Evolutionary conservation across 2,329 filamentous ascomycete species (phyloP), one percentile per base, ranked within the genome.

Genomic region (Apiospora marii): DNA sequence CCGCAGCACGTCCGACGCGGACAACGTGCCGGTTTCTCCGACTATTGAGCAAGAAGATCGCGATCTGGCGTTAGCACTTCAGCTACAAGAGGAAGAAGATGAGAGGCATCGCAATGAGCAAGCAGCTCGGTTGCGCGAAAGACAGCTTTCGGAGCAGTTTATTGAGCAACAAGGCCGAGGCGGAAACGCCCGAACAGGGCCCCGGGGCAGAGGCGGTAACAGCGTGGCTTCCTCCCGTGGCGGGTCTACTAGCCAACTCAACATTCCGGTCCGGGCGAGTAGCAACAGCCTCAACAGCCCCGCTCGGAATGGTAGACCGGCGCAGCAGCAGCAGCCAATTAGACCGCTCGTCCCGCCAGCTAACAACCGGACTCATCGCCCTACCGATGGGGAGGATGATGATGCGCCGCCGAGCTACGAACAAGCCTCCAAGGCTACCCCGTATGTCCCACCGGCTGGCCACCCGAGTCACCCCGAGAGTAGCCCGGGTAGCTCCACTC

Each of bases 71-170:
- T 87, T 98, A 3, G 95, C 96, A 0, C 86, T 99, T 8, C 96
- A 98, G 79, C 88, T 98, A 0, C 96, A 98, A 80, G 96, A 98
- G 78, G 95, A 98, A 80, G 96, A 98, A 81, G 94, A 98, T 75
- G 92, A 94, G 78, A 89, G 91, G 19, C 90, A 95, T 75, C 88
- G 89, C n/a, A 77, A 79, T 8, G 87, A 90, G 69, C 88, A 91
- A 68, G 90, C 89, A 13, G 88, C 91, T 1, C 87, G 92, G 10
- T 85, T 87, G 14, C 86, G 90, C n/a, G 92, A 95, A 80, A 91
- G 90, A 71, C 85, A 90, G 72, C 85, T 94, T 0, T 93, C 91
- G 0, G 91, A 93, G 78, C 90, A 91, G 74, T 93, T 88, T 75
- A 93, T 95, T 72, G 90, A 92, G 76, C 90, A 91, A 75, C 89